Evolutionary conservation across 2,329 filamentous ascomycete species (phyloP).

Genomic region (Colletotrichum cereale): DNA sequence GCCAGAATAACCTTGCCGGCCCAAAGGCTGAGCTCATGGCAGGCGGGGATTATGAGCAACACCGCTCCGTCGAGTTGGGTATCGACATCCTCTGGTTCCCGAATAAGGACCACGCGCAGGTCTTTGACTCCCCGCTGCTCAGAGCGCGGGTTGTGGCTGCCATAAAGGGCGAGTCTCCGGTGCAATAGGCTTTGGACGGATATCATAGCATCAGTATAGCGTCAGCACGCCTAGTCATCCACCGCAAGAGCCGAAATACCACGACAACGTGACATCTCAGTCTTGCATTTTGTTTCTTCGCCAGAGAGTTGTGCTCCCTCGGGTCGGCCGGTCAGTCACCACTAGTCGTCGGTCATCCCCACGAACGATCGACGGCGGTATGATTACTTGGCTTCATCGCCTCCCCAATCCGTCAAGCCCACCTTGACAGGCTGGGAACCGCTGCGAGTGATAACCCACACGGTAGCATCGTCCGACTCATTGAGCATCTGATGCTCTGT

Average conservation of each 20-base stretch:
- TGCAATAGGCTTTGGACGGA: neutral
- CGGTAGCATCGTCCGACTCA: constrained; percentile 69
- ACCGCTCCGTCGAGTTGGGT: constrained; percentile 47
- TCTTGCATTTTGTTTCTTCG: neutral
- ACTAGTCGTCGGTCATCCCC: neutral
- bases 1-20: constrained; percentile 32
- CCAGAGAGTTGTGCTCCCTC: neutral
- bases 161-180: constrained; percentile 39
- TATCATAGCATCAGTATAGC: neutral
- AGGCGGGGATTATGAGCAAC: constrained; percentile 10
- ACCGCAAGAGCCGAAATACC: neutral
- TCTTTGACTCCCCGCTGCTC: constrained; percentile 59
- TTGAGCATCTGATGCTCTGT: constrained; percentile 79
- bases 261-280: neutral
- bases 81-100: constrained; percentile 72
- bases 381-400: constrained; percentile 53
- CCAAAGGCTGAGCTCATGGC: constrained; percentile 4
- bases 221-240: neutral
- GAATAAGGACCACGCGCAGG: constrained; percentile 73
- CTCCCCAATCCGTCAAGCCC: constrained; percentile 73
- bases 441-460: constrained; percentile 75
- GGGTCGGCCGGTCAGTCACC: neutral
- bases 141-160: constrained; percentile 47
- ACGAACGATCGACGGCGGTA: neutral
- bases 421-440: constrained; percentile 72